phyloP scores from a whole-genome alignment of 2,329 filamentous ascomycete species.

The Ceratocystis alfenasii region DNA sequence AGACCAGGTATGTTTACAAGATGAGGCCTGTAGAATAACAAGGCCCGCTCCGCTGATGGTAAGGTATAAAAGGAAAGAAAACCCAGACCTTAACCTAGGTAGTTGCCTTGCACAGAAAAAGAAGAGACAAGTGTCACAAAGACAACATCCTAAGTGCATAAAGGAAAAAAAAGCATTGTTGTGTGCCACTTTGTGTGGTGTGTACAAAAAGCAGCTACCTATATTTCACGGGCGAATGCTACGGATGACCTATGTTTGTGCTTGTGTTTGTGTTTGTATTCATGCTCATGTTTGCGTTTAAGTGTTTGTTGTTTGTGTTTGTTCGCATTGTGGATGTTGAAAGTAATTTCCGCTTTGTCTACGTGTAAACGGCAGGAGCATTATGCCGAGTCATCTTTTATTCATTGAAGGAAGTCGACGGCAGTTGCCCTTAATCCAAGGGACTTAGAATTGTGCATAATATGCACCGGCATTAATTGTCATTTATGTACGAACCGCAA shows the following conservation, averaged over 20 bases:
- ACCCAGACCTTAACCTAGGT: too few species aligned
- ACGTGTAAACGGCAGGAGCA: background rate
- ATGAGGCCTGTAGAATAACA: too few species aligned
- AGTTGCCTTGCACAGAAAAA: too few species aligned
- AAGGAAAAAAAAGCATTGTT: too few species aligned
- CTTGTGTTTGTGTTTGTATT: background rate
- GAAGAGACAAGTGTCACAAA: too few species aligned
- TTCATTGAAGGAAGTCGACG: background rate
- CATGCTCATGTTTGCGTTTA: background rate
- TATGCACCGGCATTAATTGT: background rate
- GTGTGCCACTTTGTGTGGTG: too few species aligned
- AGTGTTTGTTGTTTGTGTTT: background rate
- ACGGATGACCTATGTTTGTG: too few species aligned
- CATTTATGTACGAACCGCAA: background rate
- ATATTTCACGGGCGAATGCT: too few species aligned
- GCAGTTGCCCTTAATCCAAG: background rate
- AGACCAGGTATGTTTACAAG: background rate
- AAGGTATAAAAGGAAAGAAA: too few species aligned
- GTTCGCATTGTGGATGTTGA: background rate
- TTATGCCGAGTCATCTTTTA: background rate
- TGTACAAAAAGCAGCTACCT: too few species aligned
- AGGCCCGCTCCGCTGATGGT: too few species aligned
- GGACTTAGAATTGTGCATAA: background rate
- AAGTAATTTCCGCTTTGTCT: background rate
- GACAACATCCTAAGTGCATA: too few species aligned